Percentiles rank a stretch among this genome's conserved stretches.
Evolutionary conservation across 768 basidiomycete genomes (phyloP).

Genomic region (Tricholoma hemisulphureum): DNA sequence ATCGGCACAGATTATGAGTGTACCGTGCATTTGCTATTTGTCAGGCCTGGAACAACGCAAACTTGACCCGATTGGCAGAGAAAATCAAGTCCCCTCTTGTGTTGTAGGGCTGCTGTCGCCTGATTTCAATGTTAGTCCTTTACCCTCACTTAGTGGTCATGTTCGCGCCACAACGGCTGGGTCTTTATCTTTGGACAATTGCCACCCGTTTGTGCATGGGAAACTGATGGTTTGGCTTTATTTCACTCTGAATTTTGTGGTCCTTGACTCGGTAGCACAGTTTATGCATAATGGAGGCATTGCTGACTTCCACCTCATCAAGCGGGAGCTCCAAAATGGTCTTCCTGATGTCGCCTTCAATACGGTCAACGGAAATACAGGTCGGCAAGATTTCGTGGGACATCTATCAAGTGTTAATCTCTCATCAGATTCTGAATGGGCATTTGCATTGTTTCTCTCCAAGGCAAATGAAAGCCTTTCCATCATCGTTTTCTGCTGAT

Average conservation of each 20-base stretch:
- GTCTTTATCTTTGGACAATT: conserved; percentile 88
- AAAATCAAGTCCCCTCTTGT: conserved; percentile 96
- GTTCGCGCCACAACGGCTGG: conserved; percentile 94
- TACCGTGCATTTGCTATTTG: neutral
- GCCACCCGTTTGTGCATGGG: conserved; percentile 91
- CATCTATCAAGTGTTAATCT: neutral
- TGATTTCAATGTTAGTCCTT: neutral
- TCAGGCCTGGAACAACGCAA: conserved; percentile 96
- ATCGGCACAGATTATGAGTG: neutral
- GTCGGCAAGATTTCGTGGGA: conserved; percentile 35
- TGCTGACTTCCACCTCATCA: conserved; percentile 76
- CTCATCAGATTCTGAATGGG: conserved; percentile 88
- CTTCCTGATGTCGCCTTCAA: conserved; percentile 85
- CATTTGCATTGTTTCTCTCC: conserved; percentile 88
- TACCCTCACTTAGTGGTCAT: conserved; percentile 57
- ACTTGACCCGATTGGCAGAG: conserved; percentile 90
- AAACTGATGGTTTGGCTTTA: conserved; percentile 75
- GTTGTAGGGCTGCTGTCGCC: conserved; percentile 54
- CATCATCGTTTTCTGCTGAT: conserved; percentile 2
- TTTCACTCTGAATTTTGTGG: neutral
- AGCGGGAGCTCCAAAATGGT: conserved; percentile 72
- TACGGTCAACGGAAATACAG: conserved; percentile 89
- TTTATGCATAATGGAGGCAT: conserved; percentile 99
- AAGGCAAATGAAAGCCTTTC: conserved; percentile 44
- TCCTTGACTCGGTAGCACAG: conserved; percentile 35